Percentiles rank a stretch among this genome's conserved stretches.
Evolutionary conservation across 805 yeast species (phyloP).

Genomic region (Debaryomyces tyrocola): DNA sequence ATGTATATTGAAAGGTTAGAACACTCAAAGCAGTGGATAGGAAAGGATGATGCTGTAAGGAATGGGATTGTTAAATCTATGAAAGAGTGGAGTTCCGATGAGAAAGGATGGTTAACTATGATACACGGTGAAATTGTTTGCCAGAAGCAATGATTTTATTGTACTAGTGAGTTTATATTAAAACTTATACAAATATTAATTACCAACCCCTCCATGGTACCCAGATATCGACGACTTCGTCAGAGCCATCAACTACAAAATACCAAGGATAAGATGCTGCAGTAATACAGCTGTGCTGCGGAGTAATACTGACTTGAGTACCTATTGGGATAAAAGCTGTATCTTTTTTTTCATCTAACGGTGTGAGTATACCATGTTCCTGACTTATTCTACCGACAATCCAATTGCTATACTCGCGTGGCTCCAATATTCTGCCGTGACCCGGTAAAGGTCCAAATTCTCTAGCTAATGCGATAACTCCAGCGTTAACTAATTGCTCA

Average conservation of each 20-base stretch:
- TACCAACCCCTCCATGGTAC: conserved; percentile 45
- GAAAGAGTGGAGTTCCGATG: conserved; percentile 16
- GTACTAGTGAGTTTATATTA: not conserved
- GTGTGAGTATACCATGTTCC: conserved; percentile 75
- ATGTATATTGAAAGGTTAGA: conserved; percentile 12
- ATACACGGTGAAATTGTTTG: conserved; percentile 19
- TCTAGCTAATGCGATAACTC: conserved; percentile 67
- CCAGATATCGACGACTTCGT: conserved; percentile 61
- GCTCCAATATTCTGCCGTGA: conserved; percentile 47
- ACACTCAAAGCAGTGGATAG: conserved; percentile 9
- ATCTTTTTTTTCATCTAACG: conserved; percentile 28
- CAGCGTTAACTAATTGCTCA: conserved; percentile 68
- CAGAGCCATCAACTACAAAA: conserved; percentile 48
- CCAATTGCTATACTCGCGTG: conserved; percentile 55
- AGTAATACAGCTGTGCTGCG: conserved; percentile 75
- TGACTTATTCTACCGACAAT: conserved; percentile 67
- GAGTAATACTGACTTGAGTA: conserved; percentile 52
- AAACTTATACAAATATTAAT: not conserved
- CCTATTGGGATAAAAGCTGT: conserved; percentile 52
- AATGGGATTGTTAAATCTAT: conserved; percentile 10
- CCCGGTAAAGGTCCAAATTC: conserved; percentile 66
- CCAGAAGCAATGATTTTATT: conserved; percentile 6
- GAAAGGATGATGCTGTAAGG: conserved; percentile 2
- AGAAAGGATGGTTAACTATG: conserved; percentile 10
- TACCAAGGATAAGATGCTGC: conserved; percentile 62